These are phyloP conservation scores for Corylus americana DNA, from an alignment of 306 rosid species.

Conservation along the genomic window DNA sequence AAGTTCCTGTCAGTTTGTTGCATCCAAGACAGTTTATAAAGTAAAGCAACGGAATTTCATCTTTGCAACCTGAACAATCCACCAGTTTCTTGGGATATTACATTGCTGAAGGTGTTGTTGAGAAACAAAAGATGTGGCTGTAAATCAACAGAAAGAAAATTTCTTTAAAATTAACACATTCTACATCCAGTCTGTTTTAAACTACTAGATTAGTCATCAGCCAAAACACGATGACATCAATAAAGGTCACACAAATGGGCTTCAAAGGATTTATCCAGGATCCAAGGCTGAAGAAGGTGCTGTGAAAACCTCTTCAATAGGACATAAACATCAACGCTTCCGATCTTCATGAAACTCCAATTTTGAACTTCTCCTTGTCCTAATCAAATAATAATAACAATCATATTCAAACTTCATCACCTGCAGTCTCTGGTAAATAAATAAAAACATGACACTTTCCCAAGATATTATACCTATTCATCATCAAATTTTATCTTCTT, in stretches of 20 bases:
- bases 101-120: background rate
- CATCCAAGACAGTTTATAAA: background rate
- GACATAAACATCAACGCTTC: background rate
- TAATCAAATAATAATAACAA: background rate
- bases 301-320: background rate
- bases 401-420: background rate
- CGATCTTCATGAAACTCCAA: background rate
- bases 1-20: background rate
- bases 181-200: background rate
- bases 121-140: background rate
- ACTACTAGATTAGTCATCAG: background rate
- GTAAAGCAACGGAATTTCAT: background rate
- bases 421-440: background rate
- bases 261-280: background rate
- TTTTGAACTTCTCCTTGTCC: background rate
- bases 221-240: background rate
- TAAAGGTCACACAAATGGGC: background rate
- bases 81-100: background rate
- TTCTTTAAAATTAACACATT: background rate
- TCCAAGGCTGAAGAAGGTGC: background rate
- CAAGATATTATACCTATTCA: conserved; percentile 21
- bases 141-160: background rate
- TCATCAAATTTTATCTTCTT: conserved; percentile 78
- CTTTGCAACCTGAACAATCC: background rate
- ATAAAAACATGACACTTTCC: background rate